phyloP scores from a whole-genome alignment of 2,329 filamentous ascomycete genomes.

The Fusarium kyushuense region DNA sequence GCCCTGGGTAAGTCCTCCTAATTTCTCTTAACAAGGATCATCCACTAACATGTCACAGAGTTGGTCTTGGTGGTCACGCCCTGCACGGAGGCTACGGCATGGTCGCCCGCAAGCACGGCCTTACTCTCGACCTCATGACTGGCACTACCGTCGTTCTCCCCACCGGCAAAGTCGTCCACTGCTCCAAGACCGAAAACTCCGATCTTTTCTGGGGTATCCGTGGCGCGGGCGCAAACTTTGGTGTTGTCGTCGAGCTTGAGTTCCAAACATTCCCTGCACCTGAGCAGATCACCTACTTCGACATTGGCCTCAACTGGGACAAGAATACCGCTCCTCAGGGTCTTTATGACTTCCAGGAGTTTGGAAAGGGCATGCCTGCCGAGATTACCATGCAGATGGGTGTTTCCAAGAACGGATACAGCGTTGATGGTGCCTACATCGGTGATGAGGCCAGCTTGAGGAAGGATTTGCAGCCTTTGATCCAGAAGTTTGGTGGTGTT shows the following conservation, averaged over 20 bases:
- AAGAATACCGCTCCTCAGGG: constrained; percentile 36
- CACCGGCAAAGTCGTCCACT: constrained; percentile 45
- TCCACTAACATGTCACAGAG: constrained; percentile 31
- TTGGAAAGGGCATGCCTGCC: constrained; percentile 45
- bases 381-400: constrained; percentile 49
- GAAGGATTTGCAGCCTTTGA: constrained; percentile 38
- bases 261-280: constrained; percentile 47
- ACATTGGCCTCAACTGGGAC: constrained; percentile 40
- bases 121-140: constrained; percentile 48
- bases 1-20: constrained; percentile 58
- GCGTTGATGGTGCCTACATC: constrained; percentile 47
- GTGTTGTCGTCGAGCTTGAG: constrained; percentile 49
- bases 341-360: constrained; percentile 46
- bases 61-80: constrained; percentile 50
- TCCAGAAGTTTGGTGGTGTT: constrained; percentile 32
- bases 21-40: fast-evolving
- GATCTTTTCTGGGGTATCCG: constrained; percentile 50
- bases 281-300: constrained; percentile 38
- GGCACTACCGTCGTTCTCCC: constrained; percentile 49
- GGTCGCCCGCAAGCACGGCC: constrained; percentile 49
- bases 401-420: constrained; percentile 37
- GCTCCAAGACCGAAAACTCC: constrained; percentile 41
- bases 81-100: constrained; percentile 51
- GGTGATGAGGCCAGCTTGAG: constrained; percentile 31
- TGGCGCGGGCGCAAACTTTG: constrained; percentile 51